Evolutionary conservation across 441 rosid genomes (phyloP).

Genomic region (Francoa sonchifolia): DNA sequence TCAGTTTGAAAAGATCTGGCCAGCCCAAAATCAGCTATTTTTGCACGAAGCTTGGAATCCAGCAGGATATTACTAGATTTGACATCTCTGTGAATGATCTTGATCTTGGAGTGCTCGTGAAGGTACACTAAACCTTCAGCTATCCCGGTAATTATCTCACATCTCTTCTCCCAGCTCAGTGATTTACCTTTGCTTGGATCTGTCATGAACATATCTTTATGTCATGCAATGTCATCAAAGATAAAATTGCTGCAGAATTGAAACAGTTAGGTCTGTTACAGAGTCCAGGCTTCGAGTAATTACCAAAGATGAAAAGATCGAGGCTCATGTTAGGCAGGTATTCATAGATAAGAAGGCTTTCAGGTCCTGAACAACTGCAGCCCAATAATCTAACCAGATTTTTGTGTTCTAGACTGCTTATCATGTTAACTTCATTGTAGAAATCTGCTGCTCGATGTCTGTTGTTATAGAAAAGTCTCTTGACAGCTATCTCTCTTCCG

Average conservation of each 20-base stretch:
- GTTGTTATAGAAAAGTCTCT: slow-evolving; percentile 78
- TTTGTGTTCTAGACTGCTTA: slow-evolving; percentile 74
- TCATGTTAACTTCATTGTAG: slow-evolving; percentile 85
- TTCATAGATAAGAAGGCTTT: slow-evolving; percentile 88
- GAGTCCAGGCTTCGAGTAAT: slow-evolving; percentile 2
- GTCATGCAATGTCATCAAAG: no score
- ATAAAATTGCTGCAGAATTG: no score
- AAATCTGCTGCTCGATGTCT: slow-evolving; percentile 82
- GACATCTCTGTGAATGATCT: slow-evolving; percentile 76
- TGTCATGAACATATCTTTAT: slow-evolving; percentile 16
- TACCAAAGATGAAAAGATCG: slow-evolving; percentile 74
- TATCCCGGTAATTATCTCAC: slow-evolving; percentile 49
- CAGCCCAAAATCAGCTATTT: slow-evolving; percentile 86
- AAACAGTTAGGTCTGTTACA: no score
- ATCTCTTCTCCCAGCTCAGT: slow-evolving; percentile 63
- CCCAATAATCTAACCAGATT: slow-evolving; percentile 82
- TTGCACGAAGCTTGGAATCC: slow-evolving; percentile 65
- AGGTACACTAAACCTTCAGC: slow-evolving; percentile 79
- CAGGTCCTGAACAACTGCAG: slow-evolving; percentile 85
- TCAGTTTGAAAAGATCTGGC: slow-evolving; percentile 88
- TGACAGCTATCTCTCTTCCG: slow-evolving; percentile 89
- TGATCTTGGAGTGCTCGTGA: slow-evolving; percentile 55
- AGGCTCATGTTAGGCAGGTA: slow-evolving; percentile 74
- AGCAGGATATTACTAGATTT: slow-evolving; percentile 83
- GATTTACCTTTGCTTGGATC: slow-evolving; percentile 51